Evolutionary conservation across 139 green algal genomes (phyloP).

Genomic region (Volvox reticuliferus): DNA sequence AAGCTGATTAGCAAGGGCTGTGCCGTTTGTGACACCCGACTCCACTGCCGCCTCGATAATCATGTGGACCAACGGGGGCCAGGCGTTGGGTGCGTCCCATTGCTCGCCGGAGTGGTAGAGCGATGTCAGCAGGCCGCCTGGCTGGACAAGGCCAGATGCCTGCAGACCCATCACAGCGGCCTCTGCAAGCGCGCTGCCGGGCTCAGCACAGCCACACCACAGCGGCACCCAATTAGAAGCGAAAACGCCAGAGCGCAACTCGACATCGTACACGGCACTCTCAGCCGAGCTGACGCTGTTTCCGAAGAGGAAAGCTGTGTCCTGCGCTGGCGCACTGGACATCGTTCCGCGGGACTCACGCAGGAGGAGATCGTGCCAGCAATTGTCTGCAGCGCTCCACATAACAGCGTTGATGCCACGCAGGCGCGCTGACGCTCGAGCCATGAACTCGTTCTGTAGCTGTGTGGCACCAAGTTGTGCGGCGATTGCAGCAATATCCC

Average conservation of each 20-base stretch:
- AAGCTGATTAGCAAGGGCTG: background rate
- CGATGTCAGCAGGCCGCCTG: constrained; percentile 77
- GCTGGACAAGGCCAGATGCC: constrained; percentile 41
- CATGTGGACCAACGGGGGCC: constrained; percentile 92
- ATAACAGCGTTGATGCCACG: constrained; percentile 77
- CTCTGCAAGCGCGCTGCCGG: background rate
- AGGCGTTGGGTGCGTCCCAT: constrained; percentile 97
- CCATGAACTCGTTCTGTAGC: background rate
- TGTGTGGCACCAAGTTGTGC: constrained; percentile 49
- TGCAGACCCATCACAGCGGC: constrained; percentile 59
- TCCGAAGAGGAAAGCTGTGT: no score
- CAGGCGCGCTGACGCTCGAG: constrained; percentile 28
- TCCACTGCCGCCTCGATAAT: constrained; percentile 56
- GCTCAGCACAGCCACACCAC: constrained; percentile 68
- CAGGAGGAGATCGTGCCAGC: constrained; percentile 79
- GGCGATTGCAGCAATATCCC: constrained; percentile 59
- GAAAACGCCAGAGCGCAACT: constrained; percentile 52
- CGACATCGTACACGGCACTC: background rate
- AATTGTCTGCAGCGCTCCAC: constrained; percentile 72
- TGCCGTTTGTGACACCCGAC: background rate
- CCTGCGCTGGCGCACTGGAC: no score
- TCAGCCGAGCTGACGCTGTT: background rate
- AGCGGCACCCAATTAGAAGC: constrained; percentile 91
- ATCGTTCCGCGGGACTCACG: no score
- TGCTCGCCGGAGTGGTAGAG: constrained; percentile 82